These are phyloP conservation scores for Exophiala aquamarina DNA, from an alignment of 2,329 filamentous ascomycete genomes.

Conservation along the genomic window DNA sequence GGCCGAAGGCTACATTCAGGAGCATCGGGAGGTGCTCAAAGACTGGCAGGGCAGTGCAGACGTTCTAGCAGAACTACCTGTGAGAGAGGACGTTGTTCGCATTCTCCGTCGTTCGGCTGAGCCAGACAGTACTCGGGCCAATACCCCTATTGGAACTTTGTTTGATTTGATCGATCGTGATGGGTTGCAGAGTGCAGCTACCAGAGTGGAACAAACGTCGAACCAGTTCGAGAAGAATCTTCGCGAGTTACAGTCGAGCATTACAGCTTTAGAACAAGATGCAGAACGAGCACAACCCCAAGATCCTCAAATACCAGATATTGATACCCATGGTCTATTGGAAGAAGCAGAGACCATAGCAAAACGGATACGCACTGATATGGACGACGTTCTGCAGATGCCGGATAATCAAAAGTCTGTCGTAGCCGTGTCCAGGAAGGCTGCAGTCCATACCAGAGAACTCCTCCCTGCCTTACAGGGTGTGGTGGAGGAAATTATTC, in stretches of 20 bases:
- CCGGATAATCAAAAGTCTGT: slow-evolving; percentile 65
- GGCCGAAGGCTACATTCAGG: slow-evolving; percentile 45
- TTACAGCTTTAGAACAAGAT: slow-evolving; percentile 23
- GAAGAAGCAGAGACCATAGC: slow-evolving; percentile 79
- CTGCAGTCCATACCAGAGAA: slow-evolving; percentile 62
- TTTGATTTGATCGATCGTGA: slow-evolving; percentile 21
- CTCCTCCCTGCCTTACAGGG: slow-evolving; percentile 61
- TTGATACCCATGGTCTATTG: slow-evolving; percentile 23
- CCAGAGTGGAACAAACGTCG: slow-evolving; percentile 19
- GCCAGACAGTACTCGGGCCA: slow-evolving; percentile 2
- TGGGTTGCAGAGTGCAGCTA: slow-evolving; percentile 17
- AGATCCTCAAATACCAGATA: slow-evolving; percentile 19
- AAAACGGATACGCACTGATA: slow-evolving; percentile 84
- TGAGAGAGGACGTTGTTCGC: slow-evolving; percentile 42
- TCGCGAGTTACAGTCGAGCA: slow-evolving; percentile 12
- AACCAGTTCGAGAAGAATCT: slow-evolving; percentile 21
- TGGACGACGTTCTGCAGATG: slow-evolving; percentile 72
- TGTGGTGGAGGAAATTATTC: slow-evolving; percentile 57
- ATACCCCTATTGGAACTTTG: slow-evolving; percentile 22
- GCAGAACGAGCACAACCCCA: slow-evolving; percentile 11
- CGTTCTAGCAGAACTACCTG: slow-evolving; percentile 42
- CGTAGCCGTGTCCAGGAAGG: slow-evolving; percentile 63
- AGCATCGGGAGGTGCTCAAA: slow-evolving; percentile 44
- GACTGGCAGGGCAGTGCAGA: slow-evolving; percentile 42
- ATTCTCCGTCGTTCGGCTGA: slow-evolving; percentile 33